A percentile compares a stretch with the other conserved stretches of the same genome.
These are phyloP conservation scores for Lentinula sp. DNA, from an alignment of 768 basidiomycete genomes.

Conservation along the genomic window DNA sequence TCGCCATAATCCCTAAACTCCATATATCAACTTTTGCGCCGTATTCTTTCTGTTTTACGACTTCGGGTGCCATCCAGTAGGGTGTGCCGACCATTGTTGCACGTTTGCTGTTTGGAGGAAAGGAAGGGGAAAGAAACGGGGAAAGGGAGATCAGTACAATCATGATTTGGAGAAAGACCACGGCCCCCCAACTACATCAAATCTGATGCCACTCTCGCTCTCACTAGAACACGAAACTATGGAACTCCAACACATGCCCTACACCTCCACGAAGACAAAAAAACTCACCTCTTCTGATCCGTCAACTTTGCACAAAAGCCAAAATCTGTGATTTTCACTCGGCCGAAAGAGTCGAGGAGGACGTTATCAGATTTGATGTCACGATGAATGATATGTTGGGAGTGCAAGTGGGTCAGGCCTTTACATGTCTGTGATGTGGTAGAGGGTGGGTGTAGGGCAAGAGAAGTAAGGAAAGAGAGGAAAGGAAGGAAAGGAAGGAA, in stretches of 20 bases:
- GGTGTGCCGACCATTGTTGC: conserved; percentile 99
- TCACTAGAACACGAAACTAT: too few species aligned
- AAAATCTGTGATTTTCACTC: conserved; percentile 98
- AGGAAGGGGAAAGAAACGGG: too few species aligned
- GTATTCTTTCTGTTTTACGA: conserved; percentile 96
- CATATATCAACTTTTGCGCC: conserved; percentile 90
- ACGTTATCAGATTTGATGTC: conserved; percentile 98
- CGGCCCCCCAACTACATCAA: too few species aligned
- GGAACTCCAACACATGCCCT: too few species aligned
- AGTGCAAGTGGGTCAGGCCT: conserved; percentile 88
- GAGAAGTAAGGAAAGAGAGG: too few species aligned
- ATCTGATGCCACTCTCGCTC: too few species aligned
- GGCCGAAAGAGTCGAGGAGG: conserved; percentile 84
- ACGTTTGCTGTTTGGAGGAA: conserved; percentile 81
- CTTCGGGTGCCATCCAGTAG: conserved; percentile 99
- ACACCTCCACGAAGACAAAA: too few species aligned
- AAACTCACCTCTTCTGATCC: conserved; percentile 28
- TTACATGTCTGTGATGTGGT: conserved; percentile 74
- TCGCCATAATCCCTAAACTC: conserved; percentile 97
- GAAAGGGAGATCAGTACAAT: too few species aligned
- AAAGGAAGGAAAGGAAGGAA: too few species aligned
- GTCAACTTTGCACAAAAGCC: conserved; percentile 96
- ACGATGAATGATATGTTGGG: conserved; percentile 91
- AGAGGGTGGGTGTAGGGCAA: background rate
- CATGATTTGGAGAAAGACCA: too few species aligned